phyloP scores from a whole-genome alignment of 768 basidiomycete species.

The Solioccasus polychromus region DNA sequence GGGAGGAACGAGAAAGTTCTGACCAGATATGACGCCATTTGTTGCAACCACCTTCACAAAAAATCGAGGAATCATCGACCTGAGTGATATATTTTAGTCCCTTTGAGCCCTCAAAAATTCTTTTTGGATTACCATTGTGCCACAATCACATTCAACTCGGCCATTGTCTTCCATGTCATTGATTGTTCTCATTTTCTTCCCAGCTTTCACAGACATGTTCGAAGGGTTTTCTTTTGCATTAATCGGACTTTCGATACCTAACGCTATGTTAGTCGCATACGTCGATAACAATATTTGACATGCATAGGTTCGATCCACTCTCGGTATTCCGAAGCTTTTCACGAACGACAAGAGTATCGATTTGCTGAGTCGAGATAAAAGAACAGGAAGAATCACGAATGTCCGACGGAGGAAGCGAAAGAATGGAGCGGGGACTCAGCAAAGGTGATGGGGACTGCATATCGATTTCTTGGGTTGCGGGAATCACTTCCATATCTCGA shows the following conservation, averaged over 20 bases:
- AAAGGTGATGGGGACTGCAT: constrained; percentile 24
- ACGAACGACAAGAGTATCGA: constrained; percentile 41
- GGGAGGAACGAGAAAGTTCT: constrained; percentile 15
- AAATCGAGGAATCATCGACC: constrained; percentile 54
- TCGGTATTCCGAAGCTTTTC: constrained; percentile 22
- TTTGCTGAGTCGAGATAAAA: constrained; percentile 22
- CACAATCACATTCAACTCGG: constrained; percentile 68
- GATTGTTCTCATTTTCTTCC: constrained; percentile 9
- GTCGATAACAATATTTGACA: constrained; percentile 38
- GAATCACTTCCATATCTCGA: constrained; percentile 40
- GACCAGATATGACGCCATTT: constrained; percentile 80
- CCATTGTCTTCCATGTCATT: constrained; percentile 30
- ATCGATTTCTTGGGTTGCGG: constrained; percentile 30
- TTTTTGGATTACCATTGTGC: constrained; percentile 41
- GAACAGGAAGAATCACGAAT: constrained; percentile 16
- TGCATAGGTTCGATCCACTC: constrained; percentile 40
- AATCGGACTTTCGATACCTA: constrained; percentile 35
- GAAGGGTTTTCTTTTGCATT: constrained; percentile 10
- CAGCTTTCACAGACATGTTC: background rate
- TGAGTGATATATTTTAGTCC: constrained; percentile 26
- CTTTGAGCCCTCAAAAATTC: too few species aligned
- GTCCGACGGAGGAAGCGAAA: constrained; percentile 30
- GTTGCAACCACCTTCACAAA: constrained; percentile 72
- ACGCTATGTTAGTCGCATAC: background rate
- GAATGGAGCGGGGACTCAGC: constrained; percentile 5